Evolutionary conservation across 768 basidiomycete species (phyloP).

Genomic region (Pluteus cervinus): DNA sequence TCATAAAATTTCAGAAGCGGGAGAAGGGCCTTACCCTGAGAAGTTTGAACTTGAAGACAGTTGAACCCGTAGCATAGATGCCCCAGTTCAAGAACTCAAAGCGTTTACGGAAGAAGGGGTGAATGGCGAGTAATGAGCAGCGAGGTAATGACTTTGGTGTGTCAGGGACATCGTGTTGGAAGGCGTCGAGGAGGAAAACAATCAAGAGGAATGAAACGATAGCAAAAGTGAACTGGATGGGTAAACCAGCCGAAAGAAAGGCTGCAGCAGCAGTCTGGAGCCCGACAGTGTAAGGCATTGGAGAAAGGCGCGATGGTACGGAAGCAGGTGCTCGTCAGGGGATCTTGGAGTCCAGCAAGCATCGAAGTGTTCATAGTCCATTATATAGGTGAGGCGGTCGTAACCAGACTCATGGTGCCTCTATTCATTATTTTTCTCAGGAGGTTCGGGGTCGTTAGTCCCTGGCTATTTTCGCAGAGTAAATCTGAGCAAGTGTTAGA

Average conservation of each 20-base stretch:
- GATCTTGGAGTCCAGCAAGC: too few species aligned
- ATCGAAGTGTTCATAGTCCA: too few species aligned
- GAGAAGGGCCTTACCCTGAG: conserved; percentile 43
- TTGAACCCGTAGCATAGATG: conserved; percentile 60
- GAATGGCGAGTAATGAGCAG: conserved; percentile 48
- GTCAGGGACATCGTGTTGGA: conserved; percentile 43
- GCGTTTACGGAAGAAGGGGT: conserved; percentile 62
- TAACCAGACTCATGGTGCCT: too few species aligned
- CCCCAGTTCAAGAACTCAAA: conserved; percentile 72
- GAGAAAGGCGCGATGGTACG: conserved; percentile 25
- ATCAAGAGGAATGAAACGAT: conserved; percentile 42
- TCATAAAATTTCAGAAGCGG: conserved; percentile 8
- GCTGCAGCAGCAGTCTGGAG: conserved; percentile 42
- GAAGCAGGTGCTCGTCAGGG: conserved; percentile 16
- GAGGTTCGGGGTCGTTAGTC: too few species aligned
- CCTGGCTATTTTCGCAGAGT: too few species aligned
- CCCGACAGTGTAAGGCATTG: conserved; percentile 47
- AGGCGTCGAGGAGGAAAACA: conserved; percentile 36
- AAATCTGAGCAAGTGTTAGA: too few species aligned
- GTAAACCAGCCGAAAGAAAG: conserved; percentile 45
- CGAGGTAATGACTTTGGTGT: conserved; percentile 55
- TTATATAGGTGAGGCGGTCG: too few species aligned
- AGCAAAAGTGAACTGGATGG: conserved; percentile 41
- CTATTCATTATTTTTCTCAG: too few species aligned
- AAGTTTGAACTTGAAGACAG: conserved; percentile 65